A percentile compares a stretch with the other conserved stretches of the same genome.
Conservation (phyloP, 139 green algal genomes). For the Chlamydomonas eustigma region DNA sequence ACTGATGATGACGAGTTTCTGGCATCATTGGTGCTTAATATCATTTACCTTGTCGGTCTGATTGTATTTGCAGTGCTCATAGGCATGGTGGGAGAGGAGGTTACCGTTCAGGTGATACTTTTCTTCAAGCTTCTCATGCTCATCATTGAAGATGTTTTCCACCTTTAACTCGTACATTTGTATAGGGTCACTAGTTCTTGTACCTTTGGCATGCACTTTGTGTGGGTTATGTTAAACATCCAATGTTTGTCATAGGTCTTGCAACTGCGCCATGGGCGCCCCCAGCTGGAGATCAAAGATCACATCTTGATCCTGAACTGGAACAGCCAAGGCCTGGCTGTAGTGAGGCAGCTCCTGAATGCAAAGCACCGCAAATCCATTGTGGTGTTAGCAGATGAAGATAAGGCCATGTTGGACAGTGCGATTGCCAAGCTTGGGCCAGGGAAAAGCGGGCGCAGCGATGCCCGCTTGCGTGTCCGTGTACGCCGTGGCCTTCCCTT, state of each 20-base stretch:
- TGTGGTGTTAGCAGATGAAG: background rate
- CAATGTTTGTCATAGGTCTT: background rate
- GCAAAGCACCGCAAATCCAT: slow-evolving; percentile 1
- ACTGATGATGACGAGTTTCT: background rate
- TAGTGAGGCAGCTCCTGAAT: background rate
- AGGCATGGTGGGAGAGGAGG: slow-evolving; percentile 14
- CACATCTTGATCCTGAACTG: slow-evolving; percentile 13
- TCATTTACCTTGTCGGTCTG: slow-evolving; percentile 14
- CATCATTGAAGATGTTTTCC: too few relatives aligned
- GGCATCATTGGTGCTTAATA: background rate
- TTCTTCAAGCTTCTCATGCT: too few relatives aligned
- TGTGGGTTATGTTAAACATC: too few relatives aligned
- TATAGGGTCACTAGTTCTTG: too few relatives aligned
- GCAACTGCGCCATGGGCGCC: background rate
- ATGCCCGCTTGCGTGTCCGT: background rate
- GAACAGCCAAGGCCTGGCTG: background rate
- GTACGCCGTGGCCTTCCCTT: background rate
- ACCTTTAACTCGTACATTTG: too few relatives aligned
- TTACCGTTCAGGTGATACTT: slow-evolving; percentile 1
- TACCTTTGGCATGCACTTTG: too few relatives aligned
- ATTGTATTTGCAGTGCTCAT: slow-evolving; percentile 9
- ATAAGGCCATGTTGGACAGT: background rate
- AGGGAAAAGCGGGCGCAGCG: background rate
- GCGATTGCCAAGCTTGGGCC: background rate
- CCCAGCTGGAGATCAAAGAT: background rate